Evolutionary conservation across 768 basidiomycete species (phyloP), one percentile per base, ranked within the genome.

Genomic region (Xanthoconium purpureum): DNA sequence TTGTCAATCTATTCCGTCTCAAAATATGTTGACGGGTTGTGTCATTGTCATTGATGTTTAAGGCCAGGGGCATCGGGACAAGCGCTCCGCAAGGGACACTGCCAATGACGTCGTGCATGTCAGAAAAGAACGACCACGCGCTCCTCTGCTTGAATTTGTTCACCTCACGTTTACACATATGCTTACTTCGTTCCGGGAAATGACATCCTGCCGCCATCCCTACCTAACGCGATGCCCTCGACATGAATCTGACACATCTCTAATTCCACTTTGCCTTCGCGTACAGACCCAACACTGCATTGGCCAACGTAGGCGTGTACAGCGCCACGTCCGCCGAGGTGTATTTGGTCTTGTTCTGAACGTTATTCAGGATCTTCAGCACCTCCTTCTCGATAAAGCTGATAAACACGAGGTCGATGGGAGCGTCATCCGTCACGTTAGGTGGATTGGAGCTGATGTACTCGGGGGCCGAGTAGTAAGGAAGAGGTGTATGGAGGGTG

Each of bases 361-460:
- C 64, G 1, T 47, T 36, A 62, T 92, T 92, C 50, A 91, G 65
- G 29, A 82, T 78, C 6, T 59, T 40, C 55, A 89, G 57, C 28
- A 88, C 64, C 57, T 81, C 73, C 5, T 63, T 52, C 63, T 78
- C 73, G 64, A 91, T 84, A 69, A 90, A 92, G 67, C 85, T 76
- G 47, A 87, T 77, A 67, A 91, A 93, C 33, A 92, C 84, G 20
- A 93, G 2, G 75, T 80, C 39, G 58, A 93, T 77, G 0, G 73
- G 73, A 0, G 82, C 76, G 51, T 78, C 74, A 50, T 74, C 74
- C 0, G 80, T 57, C 14, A 84, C 78, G 24, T 74, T 66, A 3
- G 88, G 85, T 3, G 80, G 66, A 28, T 75, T 69, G 0, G 85
- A 86, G 15, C 76, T 76, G 55, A 90, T 77, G 65, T 84, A 91